phyloP scores from a whole-genome alignment of 2,329 filamentous ascomycete genomes.

The Exophiala aquamarina region DNA sequence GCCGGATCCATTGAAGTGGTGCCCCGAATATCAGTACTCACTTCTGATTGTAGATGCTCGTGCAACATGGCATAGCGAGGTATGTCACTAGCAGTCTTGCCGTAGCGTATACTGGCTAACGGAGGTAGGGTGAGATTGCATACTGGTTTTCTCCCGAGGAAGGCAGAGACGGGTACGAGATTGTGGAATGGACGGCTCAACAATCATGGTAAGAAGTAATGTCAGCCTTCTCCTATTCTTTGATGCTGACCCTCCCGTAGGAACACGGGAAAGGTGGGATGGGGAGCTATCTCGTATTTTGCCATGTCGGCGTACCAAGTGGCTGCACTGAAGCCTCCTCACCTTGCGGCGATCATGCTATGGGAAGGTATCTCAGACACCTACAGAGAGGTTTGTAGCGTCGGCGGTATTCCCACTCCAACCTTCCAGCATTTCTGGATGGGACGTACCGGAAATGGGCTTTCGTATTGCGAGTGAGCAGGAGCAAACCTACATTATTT shows the following conservation, averaged over 20 bases:
- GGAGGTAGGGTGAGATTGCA: too few relatives aligned
- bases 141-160: conserved; percentile 7
- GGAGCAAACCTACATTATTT: too few relatives aligned
- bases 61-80: too few relatives aligned
- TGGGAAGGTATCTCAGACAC: conserved; percentile 7
- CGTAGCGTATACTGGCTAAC: too few relatives aligned
- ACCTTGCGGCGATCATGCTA: conserved; percentile 2
- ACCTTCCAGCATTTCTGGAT: conserved; percentile 6
- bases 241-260: too few relatives aligned
- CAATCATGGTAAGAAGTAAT: conserved; percentile 12
- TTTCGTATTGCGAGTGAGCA: conserved; percentile 3
- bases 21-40: conserved; percentile 5
- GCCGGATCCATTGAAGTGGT: conserved; percentile 3
- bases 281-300: conserved; percentile 6
- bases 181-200: conserved; percentile 11
- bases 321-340: conserved; percentile 4
- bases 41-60: too few relatives aligned
- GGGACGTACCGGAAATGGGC: conserved; percentile 6
- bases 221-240: too few relatives aligned
- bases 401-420: conserved; percentile 5
- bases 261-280: conserved; percentile 4
- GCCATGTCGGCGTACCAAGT: conserved; percentile 4
- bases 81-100: too few relatives aligned
- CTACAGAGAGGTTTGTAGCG: conserved; percentile 3
- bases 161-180: conserved; percentile 14